Percentiles rank a stretch among this genome's conserved stretches.
phyloP scores from a whole-genome alignment of 108 stramenopile species.

The Nannochloropsis salina region DNA sequence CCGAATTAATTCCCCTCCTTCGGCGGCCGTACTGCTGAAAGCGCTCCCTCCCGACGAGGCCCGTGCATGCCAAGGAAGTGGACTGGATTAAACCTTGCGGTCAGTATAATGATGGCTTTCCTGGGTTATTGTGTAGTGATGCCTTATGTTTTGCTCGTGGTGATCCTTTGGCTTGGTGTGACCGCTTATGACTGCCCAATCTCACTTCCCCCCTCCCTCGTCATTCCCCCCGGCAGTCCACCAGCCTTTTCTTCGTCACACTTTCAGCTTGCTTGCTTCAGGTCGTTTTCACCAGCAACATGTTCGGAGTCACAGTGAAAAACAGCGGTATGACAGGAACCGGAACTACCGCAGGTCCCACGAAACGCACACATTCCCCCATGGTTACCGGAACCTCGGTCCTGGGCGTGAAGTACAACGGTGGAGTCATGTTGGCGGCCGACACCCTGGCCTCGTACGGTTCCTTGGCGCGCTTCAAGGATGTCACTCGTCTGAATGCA shows the following conservation, averaged over 20 bases:
- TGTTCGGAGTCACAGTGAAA: background rate
- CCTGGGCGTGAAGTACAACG: slow-evolving; percentile 72
- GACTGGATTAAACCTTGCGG: background rate
- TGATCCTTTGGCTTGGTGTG: background rate
- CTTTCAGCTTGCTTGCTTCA: background rate
- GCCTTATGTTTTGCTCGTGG: background rate
- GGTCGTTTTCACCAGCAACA: background rate
- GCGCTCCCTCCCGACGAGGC: background rate
- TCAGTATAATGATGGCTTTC: background rate
- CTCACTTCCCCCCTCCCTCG: background rate
- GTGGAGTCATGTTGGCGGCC: slow-evolving; percentile 92
- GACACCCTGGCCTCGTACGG: slow-evolving; percentile 91
- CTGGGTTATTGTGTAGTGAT: background rate
- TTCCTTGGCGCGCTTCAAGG: slow-evolving; percentile 85
- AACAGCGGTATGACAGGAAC: background rate
- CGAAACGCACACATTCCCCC: slow-evolving; percentile 70
- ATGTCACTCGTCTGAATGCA: slow-evolving; percentile 67
- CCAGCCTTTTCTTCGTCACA: background rate
- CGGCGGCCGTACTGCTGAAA: too few species aligned
- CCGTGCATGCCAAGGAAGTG: background rate
- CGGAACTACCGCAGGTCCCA: slow-evolving; percentile 25
- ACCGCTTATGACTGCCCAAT: background rate
- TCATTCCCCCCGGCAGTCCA: background rate
- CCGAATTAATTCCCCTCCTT: too few species aligned
- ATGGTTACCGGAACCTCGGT: slow-evolving; percentile 96